These are phyloP conservation scores for Gigaspora rosea DNA, from an alignment of 192 early-diverging fungal species.

Conservation along the genomic window DNA sequence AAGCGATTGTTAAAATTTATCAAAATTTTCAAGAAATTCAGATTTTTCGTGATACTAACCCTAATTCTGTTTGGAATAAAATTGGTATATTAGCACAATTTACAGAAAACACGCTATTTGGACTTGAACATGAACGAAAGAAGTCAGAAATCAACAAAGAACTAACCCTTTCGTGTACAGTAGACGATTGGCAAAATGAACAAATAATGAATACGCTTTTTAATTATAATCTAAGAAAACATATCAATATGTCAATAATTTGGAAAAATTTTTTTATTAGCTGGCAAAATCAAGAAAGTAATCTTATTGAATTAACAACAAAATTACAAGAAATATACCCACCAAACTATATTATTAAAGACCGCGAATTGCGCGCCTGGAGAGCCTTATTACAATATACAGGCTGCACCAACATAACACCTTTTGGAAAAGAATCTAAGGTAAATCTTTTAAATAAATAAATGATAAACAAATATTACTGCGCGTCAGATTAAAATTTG, in stretches of 20 bases:
- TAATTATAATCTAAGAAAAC: constrained; percentile 3
- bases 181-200: not conserved
- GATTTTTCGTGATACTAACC: not conserved
- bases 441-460: too few relatives aligned
- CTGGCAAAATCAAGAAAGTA: not conserved
- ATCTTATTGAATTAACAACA: too few relatives aligned
- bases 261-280: not conserved
- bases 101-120: not conserved
- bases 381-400: too few relatives aligned
- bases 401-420: too few relatives aligned
- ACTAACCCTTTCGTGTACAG: not conserved
- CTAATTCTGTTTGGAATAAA: not conserved
- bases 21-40: not conserved
- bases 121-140: not conserved
- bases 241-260: not conserved
- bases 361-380: too few relatives aligned
- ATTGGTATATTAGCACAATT: not conserved
- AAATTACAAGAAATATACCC: too few relatives aligned
- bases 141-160: not conserved
- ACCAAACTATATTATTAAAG: too few relatives aligned
- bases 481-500: too few relatives aligned
- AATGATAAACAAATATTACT: too few relatives aligned
- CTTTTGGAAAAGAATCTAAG: too few relatives aligned
- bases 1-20: too few relatives aligned
- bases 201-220: not conserved